Base-by-base conservation (phyloP, 2,329 filamentous ascomycete species). In the Colletotrichum eremochloae region DNA sequence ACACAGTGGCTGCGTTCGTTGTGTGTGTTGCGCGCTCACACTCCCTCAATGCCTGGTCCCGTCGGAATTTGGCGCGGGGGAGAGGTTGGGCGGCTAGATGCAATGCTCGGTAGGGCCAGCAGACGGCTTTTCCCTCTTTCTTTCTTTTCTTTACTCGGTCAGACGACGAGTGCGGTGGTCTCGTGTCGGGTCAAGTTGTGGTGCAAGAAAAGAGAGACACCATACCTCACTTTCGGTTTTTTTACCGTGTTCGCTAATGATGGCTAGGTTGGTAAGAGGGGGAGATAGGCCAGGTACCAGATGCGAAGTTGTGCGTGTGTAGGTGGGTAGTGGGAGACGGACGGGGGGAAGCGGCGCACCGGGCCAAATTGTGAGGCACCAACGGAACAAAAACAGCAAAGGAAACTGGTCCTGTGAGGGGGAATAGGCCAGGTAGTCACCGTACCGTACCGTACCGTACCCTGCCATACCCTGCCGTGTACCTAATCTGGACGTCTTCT, bases 301-400 rank as follows among this genome's bases (percentile, higher is more conserved):
- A 29, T 40, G 60, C 48, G 46, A 42, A 64, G 62, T 44, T 68
- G 38, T 50, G 46, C 6, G 48, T 46, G 48, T 52, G 36, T 36
- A 40, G 20, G 48, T 48, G 46, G 18, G 48, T 62, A 38, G 24
- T 40, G 29, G 48, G 20, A 20, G 63, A 44, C 29, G 48, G 33
- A 15, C 18, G 38, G n/a, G 64, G 48, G 42, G 42, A 44, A 44
- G 42, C 42, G 42, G 18, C 42, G 11, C 29, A 57, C 57, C 42
- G 65, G 33, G 68, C 42, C 68, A 63, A 68, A 63, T 60, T 58
- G 40, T 53, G 58, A 72, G 69, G 69, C 69, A 69, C 65, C 69
- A 69, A 72, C 69, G 40, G 65, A 40, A 62, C 36, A 33, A 15
- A 57, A 29, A 56, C 60, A 50, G 60, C 31, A 36, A 52, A 46